These are phyloP conservation scores for Phaeodactylum tricornutum DNA, from an alignment of 108 stramenopile species.

Conservation along the genomic window DNA sequence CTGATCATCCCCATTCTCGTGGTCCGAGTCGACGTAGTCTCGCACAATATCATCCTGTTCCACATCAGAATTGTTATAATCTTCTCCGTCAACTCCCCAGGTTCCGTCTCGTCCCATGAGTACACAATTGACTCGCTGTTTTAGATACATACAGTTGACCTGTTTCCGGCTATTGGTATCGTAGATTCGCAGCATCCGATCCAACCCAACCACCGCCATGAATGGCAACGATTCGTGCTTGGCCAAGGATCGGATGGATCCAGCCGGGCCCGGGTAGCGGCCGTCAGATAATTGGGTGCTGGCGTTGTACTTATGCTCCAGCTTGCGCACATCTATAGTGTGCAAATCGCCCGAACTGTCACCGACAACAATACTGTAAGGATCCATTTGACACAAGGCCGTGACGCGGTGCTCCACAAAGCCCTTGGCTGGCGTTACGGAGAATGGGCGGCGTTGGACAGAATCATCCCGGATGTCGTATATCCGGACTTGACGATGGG, in stretches of 20 bases:
- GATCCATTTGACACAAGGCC: constrained; percentile 39
- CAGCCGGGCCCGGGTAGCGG: constrained; percentile 66
- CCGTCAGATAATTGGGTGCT: constrained; percentile 20
- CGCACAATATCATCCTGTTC: constrained; percentile 48
- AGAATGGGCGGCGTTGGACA: constrained; percentile 44
- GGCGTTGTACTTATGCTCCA: constrained; percentile 17
- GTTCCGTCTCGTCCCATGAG: constrained; percentile 40
- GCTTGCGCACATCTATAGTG: constrained; percentile 43
- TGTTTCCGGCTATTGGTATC: constrained; percentile 41
- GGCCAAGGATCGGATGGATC: constrained; percentile 55
- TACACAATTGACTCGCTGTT: constrained; percentile 76
- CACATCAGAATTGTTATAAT: constrained; percentile 22
- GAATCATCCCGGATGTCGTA: constrained; percentile 67
- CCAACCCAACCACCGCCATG: constrained; percentile 65
- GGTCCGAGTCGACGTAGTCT: constrained; percentile 60
- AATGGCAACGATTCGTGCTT: constrained; percentile 50
- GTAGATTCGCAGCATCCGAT: constrained; percentile 77
- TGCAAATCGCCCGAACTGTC: constrained; percentile 56
- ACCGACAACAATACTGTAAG: constrained; percentile 42
- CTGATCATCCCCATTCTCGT: constrained; percentile 26
- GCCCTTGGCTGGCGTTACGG: constrained; percentile 37
- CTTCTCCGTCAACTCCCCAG: constrained; percentile 8
- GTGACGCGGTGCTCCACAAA: constrained; percentile 59
- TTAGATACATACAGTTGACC: constrained; percentile 72
- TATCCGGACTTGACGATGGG: constrained; percentile 70